Evolutionary conservation across 2,329 filamentous ascomycete genomes (phyloP), one percentile per base, ranked within the genome.

Genomic region (Nannizzia gypsea): DNA sequence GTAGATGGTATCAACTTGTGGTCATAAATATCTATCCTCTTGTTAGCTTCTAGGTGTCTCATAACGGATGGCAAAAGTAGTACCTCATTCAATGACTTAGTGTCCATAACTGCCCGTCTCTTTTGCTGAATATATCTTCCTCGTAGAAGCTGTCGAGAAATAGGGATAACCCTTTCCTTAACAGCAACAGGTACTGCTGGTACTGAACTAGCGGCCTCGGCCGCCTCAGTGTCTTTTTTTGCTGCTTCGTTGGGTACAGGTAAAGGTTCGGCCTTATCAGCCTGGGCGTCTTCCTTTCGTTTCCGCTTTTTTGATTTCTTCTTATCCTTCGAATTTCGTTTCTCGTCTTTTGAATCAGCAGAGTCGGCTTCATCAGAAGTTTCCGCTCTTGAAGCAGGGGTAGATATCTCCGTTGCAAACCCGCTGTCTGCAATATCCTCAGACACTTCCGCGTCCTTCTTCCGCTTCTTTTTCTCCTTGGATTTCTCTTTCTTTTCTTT

Each of bases 41-140:
- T 26, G 61, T 61, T 55, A 60, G 55, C 28, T 15, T 17, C 13
- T 52, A 40, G 5, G 38, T 46, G n/a, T n/a, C n/a, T n/a, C n/a
- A n/a, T 38, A 17, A 42, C 11, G 20, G 15, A 2, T 42, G n/a
- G 38, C 15, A 22, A 5, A 3, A 13, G 24, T 59, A 62, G 36
- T 76, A 91, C 88, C 84, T 96, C 90, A 71, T 91, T 92, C 69
- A 97, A 74, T 13, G 90, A 89, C 68, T 87, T 84, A 56, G 85
- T 81, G 72, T 96, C 88, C 76, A 90, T 81, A 61, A 90, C 82
- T 1, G 91, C 90, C 76, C 86, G 83, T 67, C 84, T 85, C 78
- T 97, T 97, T 67, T 93, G 89, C 60, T 87, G 87, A 68, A 97
- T 96, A 72, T 91, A 89, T 62, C 89, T 81, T 65, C 88, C 84